Evolutionary conservation across 1,139 yeast species (phyloP).

Genomic region (Suhomyces choctaworum): DNA sequence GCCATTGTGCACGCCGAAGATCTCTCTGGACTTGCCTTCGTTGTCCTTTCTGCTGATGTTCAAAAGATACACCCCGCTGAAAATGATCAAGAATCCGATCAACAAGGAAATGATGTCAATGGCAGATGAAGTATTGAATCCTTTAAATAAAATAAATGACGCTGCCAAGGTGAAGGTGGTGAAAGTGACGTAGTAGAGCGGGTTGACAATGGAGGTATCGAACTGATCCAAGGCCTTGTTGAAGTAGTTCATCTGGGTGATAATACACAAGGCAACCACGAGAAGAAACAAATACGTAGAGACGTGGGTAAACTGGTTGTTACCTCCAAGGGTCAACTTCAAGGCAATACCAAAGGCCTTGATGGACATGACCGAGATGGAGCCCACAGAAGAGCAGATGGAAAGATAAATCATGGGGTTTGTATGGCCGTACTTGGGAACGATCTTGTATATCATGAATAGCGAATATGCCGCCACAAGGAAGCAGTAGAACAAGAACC

Average conservation of each 20-base stretch:
- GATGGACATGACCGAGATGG: constrained; percentile 88
- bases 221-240: constrained; percentile 92
- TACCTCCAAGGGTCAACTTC: constrained; percentile 82
- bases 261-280: constrained; percentile 78
- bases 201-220: constrained; percentile 90
- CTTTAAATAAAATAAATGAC: constrained; percentile 81
- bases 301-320: constrained; percentile 82
- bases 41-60: constrained; percentile 74
- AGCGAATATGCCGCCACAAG: constrained; percentile 65
- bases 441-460: constrained; percentile 80
- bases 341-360: constrained; percentile 93
- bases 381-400: constrained; percentile 88
- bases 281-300: constrained; percentile 80
- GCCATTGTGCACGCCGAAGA: constrained; percentile 61
- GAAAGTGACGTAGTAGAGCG: constrained; percentile 86
- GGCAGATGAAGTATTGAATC: constrained; percentile 81
- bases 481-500: constrained; percentile 67
- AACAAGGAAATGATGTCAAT: constrained; percentile 82
- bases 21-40: constrained; percentile 54
- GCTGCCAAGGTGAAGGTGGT: constrained; percentile 88
- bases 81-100: constrained; percentile 84
- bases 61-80: constrained; percentile 81
- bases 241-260: constrained; percentile 92
- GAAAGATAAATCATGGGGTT: constrained; percentile 91
- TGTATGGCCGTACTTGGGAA: constrained; percentile 75